Evolutionary conservation across 2,329 filamentous ascomycete genomes (phyloP).

Genomic region (Ophiocordyceps sinensis): DNA sequence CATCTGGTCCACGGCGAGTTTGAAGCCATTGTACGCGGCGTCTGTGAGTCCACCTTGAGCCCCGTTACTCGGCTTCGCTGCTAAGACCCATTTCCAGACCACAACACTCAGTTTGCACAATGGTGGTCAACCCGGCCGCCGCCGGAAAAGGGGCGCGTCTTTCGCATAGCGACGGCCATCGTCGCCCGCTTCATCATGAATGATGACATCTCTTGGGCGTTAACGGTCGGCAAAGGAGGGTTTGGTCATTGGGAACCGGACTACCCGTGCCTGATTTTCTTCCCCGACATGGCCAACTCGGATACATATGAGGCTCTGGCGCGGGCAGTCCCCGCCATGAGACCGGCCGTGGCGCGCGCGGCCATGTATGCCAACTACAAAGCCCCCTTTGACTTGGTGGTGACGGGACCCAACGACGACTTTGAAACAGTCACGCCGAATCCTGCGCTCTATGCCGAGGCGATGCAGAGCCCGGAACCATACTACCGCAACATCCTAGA

Average conservation of each 20-base stretch:
- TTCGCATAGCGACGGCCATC: slow-evolving; percentile 7
- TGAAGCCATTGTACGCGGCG: slow-evolving; percentile 15
- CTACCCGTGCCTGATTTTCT: slow-evolving; percentile 23
- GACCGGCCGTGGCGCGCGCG: neutral
- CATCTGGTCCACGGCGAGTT: slow-evolving; percentile 10
- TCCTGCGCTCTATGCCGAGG: neutral
- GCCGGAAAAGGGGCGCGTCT: neutral
- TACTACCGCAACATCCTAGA: neutral
- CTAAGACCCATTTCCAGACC: slow-evolving; percentile 7
- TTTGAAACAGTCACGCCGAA: neutral
- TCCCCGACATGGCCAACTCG: slow-evolving; percentile 18
- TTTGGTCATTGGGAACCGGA: slow-evolving; percentile 2
- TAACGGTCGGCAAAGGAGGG: neutral
- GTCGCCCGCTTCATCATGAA: slow-evolving; percentile 16
- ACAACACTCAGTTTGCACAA: slow-evolving; percentile 20
- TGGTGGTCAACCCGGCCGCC: slow-evolving; percentile 12
- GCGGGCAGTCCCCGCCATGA: slow-evolving; percentile 2
- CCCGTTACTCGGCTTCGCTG: neutral
- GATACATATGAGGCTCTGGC: slow-evolving; percentile 18
- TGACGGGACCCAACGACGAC: neutral
- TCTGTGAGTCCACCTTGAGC: slow-evolving; percentile 7
- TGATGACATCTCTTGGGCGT: slow-evolving; percentile 11
- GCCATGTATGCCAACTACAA: slow-evolving; percentile 9
- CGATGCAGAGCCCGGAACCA: neutral
- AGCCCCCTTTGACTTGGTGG: slow-evolving; percentile 1